A percentile compares a stretch with the other conserved stretches of the same genome.
Conservation (phyloP, 345 rosid species). For the Acer campestre region DNA sequence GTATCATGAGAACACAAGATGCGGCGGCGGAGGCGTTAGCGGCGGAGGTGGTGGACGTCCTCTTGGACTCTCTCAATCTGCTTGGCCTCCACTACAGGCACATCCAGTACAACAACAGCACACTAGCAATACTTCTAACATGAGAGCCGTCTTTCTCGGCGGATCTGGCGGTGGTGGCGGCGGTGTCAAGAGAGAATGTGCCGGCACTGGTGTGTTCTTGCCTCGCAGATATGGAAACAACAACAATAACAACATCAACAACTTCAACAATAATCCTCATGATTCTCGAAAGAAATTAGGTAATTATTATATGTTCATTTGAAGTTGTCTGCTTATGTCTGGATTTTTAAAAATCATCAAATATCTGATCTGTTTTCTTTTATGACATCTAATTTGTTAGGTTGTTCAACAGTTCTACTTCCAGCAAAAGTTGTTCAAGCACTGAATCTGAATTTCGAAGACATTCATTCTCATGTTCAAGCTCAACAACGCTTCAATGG, state of each 20-base stretch:
- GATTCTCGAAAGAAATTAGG: conserved; percentile 69
- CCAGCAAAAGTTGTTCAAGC: conserved; percentile 64
- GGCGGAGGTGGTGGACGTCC: conserved; percentile 13
- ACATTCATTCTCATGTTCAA: conserved; percentile 15
- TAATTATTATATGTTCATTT: conserved; percentile 6
- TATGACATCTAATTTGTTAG: neutral
- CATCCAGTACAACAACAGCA: conserved; percentile 16
- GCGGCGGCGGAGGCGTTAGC: neutral
- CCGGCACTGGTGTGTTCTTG: conserved; percentile 91
- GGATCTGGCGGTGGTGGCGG: conserved; percentile 25
- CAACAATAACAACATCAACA: neutral
- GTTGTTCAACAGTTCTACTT: conserved; percentile 42
- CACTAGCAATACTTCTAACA: conserved; percentile 3
- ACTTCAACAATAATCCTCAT: conserved; percentile 17
- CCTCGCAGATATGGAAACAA: conserved; percentile 53
- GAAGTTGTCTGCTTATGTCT: no score
- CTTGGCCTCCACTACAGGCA: conserved; percentile 45
- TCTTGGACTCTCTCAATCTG: conserved; percentile 30
- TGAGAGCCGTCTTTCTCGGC: conserved; percentile 31
- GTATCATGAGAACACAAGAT: conserved; percentile 25
- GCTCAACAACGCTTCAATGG: conserved; percentile 23
- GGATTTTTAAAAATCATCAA: no score
- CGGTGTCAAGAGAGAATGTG: conserved; percentile 36
- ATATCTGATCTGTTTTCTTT: neutral
- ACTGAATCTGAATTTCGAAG: conserved; percentile 42